Evolutionary conservation across 1,139 yeast genomes (phyloP), one percentile per base, ranked within the genome.

Genomic region (Yamadazyma diospyri): DNA sequence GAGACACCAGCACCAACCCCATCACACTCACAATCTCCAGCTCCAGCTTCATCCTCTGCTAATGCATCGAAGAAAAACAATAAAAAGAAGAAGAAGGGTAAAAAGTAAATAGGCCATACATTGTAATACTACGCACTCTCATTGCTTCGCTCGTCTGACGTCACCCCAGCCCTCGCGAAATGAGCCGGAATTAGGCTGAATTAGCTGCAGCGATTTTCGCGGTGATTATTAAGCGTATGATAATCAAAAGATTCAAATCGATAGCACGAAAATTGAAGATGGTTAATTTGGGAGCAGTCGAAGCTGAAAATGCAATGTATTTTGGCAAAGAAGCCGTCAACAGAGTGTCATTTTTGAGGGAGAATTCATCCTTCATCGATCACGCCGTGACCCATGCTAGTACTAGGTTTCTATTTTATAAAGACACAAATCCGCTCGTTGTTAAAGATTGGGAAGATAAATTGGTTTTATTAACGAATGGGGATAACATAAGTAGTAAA

Each of bases 301-400:
- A 57, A 14, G 50, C 55, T 25, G 59, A 57, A 37, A 51, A 54
- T 32, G 63, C 62, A 29, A 58, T 63, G 42, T 67, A 64, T 46
- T 69, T 59, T 40, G 79, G 84, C 10, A 69, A 70, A 14, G 80
- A 76, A 40, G 77, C 75, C 5, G 62, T 89, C 34, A 88, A 89
- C 58, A 63, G 97, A 41, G 80, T 88, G 7, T 79, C 94, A 9
- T 89, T 87, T 50, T 64, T 88, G 29, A 65, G 97, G 35, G 80
- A 77, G 20, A 83, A 87, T 50, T 37, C 59, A 16, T 72, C 64
- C 20, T 88, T 86, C 49, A 69, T 88, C 16, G 47, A 62, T 29
- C 50, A 57, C 22, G 78, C 88, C 1, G 51, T 80, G 26, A 54
- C 47, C 10, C 79, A 75, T 45, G 62, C 72, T 2, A 57, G 69